These are phyloP conservation scores for Saccharomyces hybrid DNA, from an alignment of 1,139 yeast species.

Conservation along the genomic window DNA sequence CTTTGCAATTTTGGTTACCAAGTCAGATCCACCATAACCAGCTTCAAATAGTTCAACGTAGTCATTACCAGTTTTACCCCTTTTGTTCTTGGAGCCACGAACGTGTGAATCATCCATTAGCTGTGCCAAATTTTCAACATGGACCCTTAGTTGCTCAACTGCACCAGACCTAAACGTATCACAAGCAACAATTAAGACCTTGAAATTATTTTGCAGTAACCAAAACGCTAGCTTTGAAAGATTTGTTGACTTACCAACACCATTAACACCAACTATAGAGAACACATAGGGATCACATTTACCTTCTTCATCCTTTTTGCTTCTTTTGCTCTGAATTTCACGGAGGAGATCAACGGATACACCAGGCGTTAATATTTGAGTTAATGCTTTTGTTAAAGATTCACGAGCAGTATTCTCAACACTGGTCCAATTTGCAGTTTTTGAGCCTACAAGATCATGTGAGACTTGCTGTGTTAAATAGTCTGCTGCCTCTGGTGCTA, in stretches of 20 bases:
- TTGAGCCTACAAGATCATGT: constrained; percentile 53
- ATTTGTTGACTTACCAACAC: constrained; percentile 96
- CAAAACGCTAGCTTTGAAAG: constrained; percentile 91
- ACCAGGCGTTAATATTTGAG: constrained; percentile 83
- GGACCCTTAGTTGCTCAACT: constrained; percentile 91
- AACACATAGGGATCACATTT: constrained; percentile 73
- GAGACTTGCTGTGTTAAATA: constrained; percentile 53
- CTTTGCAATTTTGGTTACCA: constrained; percentile 89
- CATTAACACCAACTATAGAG: constrained; percentile 95
- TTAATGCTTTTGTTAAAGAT: constrained; percentile 66
- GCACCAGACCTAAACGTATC: constrained; percentile 98
- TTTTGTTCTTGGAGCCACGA: constrained; percentile 29
- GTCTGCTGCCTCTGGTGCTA: constrained; percentile 53
- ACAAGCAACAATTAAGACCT: constrained; percentile 89
- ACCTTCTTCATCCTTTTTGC: constrained; percentile 20
- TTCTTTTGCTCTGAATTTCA: constrained; percentile 55
- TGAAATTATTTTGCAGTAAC: constrained; percentile 82
- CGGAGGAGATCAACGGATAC: constrained; percentile 82
- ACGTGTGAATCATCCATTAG: constrained; percentile 40
- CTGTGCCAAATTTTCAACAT: constrained; percentile 73
- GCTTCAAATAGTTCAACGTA: constrained; percentile 80
- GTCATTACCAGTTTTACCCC: constrained; percentile 38
- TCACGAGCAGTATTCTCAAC: constrained; percentile 53
- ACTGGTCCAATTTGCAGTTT: constrained; percentile 59
- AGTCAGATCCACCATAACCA: constrained; percentile 93